Evolutionary conservation across 208 protist genomes (phyloP).

Genomic region (Trypanosoma avium): DNA sequence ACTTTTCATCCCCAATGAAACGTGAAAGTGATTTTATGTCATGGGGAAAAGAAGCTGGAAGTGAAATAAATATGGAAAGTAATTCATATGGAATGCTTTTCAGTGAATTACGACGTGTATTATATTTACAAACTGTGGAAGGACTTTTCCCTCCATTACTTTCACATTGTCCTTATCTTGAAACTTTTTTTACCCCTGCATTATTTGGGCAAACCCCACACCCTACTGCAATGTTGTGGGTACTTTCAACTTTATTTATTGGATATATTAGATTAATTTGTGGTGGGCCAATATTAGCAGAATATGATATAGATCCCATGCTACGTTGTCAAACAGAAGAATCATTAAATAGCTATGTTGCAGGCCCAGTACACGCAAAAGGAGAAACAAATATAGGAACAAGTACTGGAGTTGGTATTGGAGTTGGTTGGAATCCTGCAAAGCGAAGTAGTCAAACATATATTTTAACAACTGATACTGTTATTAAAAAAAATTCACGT

Average conservation of each 20-base stretch:
- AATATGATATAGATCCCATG: constrained; percentile 22
- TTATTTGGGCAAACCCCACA: constrained; percentile 23
- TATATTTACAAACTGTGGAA: constrained; percentile 50
- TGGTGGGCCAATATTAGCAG: constrained; percentile 16
- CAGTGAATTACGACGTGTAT: constrained; percentile 43
- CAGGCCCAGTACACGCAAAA: constrained; percentile 8
- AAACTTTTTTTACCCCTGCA: constrained; percentile 35
- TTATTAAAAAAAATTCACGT: constrained; percentile 12
- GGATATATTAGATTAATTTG: constrained; percentile 37
- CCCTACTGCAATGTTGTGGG: constrained; percentile 50
- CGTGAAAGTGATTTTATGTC: background rate
- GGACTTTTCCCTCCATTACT: constrained; percentile 69
- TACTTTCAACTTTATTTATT: constrained; percentile 50
- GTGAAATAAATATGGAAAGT: background rate
- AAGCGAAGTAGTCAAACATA: background rate
- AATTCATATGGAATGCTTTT: constrained; percentile 22
- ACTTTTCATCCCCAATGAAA: background rate
- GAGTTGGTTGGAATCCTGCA: background rate
- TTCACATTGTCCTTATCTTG: constrained; percentile 47
- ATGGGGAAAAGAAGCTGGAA: background rate
- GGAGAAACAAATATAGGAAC: background rate
- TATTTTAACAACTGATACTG: constrained; percentile 9
- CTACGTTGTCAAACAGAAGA: constrained; percentile 32
- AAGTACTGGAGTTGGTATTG: no score
- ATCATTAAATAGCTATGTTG: constrained; percentile 1